These are phyloP conservation scores for Davidsoniella eucalypti DNA, from an alignment of 2,329 filamentous ascomycete species.

Conservation along the genomic window DNA sequence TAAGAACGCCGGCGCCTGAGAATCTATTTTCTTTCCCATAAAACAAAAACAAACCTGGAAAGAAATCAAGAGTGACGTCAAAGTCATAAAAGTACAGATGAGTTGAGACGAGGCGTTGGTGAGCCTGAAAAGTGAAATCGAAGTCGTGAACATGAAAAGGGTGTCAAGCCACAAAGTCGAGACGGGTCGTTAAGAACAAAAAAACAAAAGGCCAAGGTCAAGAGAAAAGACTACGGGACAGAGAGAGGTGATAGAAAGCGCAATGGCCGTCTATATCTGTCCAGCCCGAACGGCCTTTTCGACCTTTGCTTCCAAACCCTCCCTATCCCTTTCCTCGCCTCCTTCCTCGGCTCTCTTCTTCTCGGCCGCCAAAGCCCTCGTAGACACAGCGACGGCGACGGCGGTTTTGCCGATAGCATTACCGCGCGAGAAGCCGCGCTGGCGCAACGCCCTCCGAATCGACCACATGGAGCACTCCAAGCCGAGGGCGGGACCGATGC, in stretches of 20 bases:
- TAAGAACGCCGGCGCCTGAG: not conserved
- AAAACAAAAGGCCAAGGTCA: too few relatives aligned
- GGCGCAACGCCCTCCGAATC: slow-evolving; percentile 6
- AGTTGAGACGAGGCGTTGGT: too few relatives aligned
- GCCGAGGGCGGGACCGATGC: slow-evolving; percentile 11
- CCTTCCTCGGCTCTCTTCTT: not conserved
- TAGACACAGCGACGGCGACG: slow-evolving; percentile 5
- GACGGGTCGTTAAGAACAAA: too few relatives aligned
- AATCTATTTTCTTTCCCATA: too few relatives aligned
- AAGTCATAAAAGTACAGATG: too few relatives aligned
- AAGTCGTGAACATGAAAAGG: too few relatives aligned
- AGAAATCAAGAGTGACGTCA: too few relatives aligned
- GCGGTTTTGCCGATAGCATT: slow-evolving; percentile 9
- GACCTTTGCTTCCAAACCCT: not conserved
- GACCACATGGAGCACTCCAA: slow-evolving; percentile 11
- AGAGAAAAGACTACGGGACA: too few relatives aligned
- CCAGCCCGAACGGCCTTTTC: not conserved
- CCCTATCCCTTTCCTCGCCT: not conserved
- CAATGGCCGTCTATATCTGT: not conserved
- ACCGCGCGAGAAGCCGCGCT: slow-evolving; percentile 9
- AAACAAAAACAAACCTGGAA: too few relatives aligned
- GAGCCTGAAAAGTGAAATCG: too few relatives aligned
- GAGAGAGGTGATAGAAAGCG: too few relatives aligned
- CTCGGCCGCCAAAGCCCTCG: not conserved
- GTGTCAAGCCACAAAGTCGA: too few relatives aligned